Evolutionary conservation across 2,329 filamentous ascomycete species (phyloP).

Genomic region (Colletotrichum sp.): DNA sequence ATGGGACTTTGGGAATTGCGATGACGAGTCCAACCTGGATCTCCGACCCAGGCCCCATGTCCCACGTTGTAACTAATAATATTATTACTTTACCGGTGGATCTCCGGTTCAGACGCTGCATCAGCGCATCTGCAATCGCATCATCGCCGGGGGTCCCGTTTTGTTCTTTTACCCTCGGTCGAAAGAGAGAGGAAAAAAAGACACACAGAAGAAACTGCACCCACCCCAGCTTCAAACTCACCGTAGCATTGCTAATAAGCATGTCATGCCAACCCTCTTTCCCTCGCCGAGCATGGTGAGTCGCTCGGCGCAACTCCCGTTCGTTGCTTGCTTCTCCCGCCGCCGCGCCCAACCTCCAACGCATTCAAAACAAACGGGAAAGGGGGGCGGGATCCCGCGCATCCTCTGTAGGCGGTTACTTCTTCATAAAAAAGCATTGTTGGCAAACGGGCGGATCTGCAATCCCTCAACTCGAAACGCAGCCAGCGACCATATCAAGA

Average conservation of each 20-base stretch:
- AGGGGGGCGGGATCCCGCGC: not conserved
- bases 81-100: slow-evolving; percentile 1
- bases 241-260: not conserved
- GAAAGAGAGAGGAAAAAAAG: not conserved
- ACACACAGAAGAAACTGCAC: not conserved
- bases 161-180: not conserved
- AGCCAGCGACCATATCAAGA: not conserved
- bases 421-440: not conserved
- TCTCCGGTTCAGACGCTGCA: slow-evolving; percentile 3
- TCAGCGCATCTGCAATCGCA: not conserved
- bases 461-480: slow-evolving; percentile 18
- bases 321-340: not conserved
- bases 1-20: not conserved
- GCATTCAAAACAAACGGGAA: not conserved
- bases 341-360: not conserved
- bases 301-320: not conserved
- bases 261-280: not conserved
- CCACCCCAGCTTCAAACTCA: not conserved
- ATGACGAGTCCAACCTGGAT: slow-evolving; percentile 10
- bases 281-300: not conserved
- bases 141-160: not conserved
- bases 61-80: not conserved
- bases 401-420: not conserved
- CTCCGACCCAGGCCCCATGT: not conserved
- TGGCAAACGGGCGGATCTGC: not conserved